These are phyloP conservation scores for Sporisorium graminicola DNA, from an alignment of 1,284 basidiomycete species.

Conservation along the genomic window DNA sequence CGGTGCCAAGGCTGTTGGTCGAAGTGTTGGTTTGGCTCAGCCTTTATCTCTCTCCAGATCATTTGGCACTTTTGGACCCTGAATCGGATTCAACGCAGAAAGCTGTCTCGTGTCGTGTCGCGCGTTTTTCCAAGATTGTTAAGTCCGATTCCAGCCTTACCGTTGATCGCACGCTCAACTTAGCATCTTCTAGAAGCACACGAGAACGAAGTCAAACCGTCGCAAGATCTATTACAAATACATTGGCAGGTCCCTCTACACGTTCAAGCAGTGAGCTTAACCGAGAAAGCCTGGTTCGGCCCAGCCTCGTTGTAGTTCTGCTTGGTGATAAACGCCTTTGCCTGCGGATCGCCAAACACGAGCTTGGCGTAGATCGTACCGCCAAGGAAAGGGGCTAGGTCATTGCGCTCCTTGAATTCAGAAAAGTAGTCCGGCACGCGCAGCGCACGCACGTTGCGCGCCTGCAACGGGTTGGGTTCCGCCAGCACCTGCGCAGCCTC, in stretches of 20 bases:
- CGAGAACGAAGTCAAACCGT: slow-evolving; percentile 7
- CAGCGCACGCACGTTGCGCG: slow-evolving; percentile 60
- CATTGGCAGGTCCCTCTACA: background rate
- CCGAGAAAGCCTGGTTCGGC: slow-evolving; percentile 49
- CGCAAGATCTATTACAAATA: slow-evolving; percentile 30
- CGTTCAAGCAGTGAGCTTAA: slow-evolving; percentile 35
- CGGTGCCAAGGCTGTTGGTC: background rate
- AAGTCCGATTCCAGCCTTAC: background rate
- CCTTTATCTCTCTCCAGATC: background rate
- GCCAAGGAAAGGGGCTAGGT: slow-evolving; percentile 66
- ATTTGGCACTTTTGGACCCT: slow-evolving; percentile 20
- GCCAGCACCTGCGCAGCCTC: slow-evolving; percentile 58
- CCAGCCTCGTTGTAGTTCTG: slow-evolving; percentile 66
- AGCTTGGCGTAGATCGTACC: slow-evolving; percentile 68
- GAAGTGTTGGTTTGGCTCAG: slow-evolving; percentile 33
- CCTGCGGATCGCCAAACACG: slow-evolving; percentile 62
- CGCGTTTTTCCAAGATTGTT: slow-evolving; percentile 22
- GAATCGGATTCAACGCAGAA: background rate
- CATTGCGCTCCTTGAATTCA: slow-evolving; percentile 67
- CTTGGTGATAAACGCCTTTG: slow-evolving; percentile 64
- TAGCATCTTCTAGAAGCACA: background rate
- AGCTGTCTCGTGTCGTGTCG: slow-evolving; percentile 38
- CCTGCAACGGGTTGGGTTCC: slow-evolving; percentile 61
- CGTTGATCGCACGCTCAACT: background rate
- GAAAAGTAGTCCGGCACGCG: slow-evolving; percentile 68